Percentiles rank a stretch among this genome's conserved stretches.
phyloP scores from a whole-genome alignment of 805 yeast species.

The Hanseniaspora jakobsenii region DNA sequence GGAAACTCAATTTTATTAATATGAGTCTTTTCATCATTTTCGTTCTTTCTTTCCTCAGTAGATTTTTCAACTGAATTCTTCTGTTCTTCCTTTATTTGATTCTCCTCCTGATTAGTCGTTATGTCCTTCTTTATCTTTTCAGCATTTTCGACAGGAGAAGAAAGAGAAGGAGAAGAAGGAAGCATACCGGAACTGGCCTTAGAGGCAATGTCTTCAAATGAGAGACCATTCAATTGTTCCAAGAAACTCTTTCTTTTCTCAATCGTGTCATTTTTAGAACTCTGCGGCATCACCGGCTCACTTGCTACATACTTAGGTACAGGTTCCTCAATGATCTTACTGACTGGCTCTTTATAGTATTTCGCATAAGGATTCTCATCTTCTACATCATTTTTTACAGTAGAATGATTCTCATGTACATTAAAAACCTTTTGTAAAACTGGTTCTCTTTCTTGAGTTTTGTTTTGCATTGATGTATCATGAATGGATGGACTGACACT shows the following conservation, averaged over 20 bases:
- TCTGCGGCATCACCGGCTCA: slow-evolving; percentile 2
- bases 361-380: slow-evolving; percentile 15
- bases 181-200: too few relatives aligned
- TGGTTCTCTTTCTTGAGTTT: slow-evolving; percentile 1
- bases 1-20: slow-evolving; percentile 33
- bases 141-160: too few relatives aligned
- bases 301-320: not conserved
- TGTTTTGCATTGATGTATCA: not conserved
- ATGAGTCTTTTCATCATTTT: not conserved
- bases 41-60: not conserved
- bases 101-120: slow-evolving; percentile 1
- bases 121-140: too few relatives aligned
- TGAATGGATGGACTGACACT: not conserved
- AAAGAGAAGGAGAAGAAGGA: too few relatives aligned
- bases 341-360: slow-evolving; percentile 11
- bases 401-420: too few relatives aligned
- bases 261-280: not conserved
- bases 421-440: too few relatives aligned
- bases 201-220: too few relatives aligned
- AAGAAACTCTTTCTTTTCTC: slow-evolving; percentile 8
- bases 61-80: too few relatives aligned
- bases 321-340: not conserved
- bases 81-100: not conserved
- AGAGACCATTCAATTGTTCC: slow-evolving; percentile 13
- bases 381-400: slow-evolving; percentile 8